These are phyloP conservation scores for Yamadazyma laniorum DNA, from an alignment of 805 yeast species.

Conservation along the genomic window DNA sequence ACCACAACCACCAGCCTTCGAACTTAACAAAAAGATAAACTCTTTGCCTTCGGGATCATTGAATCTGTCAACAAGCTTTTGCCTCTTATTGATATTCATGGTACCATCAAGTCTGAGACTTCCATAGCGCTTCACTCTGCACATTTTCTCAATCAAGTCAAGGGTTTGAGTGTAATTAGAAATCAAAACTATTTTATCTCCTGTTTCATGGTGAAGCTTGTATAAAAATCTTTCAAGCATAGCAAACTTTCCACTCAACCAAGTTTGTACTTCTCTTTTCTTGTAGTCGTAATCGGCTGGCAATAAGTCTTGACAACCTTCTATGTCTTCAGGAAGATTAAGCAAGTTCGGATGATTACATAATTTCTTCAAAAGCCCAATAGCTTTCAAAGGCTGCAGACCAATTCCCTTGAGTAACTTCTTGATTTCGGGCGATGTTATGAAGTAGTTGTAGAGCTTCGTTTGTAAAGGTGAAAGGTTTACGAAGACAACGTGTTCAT, in stretches of 20 bases:
- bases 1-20: conserved; percentile 99
- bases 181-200: conserved; percentile 92
- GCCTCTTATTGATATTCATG: conserved; percentile 87
- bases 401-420: conserved; percentile 64
- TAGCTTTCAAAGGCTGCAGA: conserved; percentile 85
- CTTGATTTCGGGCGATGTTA: conserved; percentile 75
- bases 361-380: conserved; percentile 81
- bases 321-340: conserved; percentile 72
- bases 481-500: conserved; percentile 95
- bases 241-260: conserved; percentile 83
- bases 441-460: conserved; percentile 65
- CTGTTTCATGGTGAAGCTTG: conserved; percentile 73
- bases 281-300: conserved; percentile 71
- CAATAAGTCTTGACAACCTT: conserved; percentile 59
- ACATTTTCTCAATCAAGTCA: conserved; percentile 84
- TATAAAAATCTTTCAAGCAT: conserved; percentile 82
- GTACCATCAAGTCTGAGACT: conserved; percentile 86
- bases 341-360: conserved; percentile 93
- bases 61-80: conserved; percentile 85
- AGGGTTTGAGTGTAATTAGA: conserved; percentile 94
- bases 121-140: conserved; percentile 74
- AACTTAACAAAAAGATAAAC: conserved; percentile 83
- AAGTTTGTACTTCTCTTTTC: conserved; percentile 75
- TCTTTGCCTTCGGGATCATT: conserved; percentile 88
- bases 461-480: conserved; percentile 76